phyloP scores from a whole-genome alignment of 768 basidiomycete genomes.

The Calocybe indica region DNA sequence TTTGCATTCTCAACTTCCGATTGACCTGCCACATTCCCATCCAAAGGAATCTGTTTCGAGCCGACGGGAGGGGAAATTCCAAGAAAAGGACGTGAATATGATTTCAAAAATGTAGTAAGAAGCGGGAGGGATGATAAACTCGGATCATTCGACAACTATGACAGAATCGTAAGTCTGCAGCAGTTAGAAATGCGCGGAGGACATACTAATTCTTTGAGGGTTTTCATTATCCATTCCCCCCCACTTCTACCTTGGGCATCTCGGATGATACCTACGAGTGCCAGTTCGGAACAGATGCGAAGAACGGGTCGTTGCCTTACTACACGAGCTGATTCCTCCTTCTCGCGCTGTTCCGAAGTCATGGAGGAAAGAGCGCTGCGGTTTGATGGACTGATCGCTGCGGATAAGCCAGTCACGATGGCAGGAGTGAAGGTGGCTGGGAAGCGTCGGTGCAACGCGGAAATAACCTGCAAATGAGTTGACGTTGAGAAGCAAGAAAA shows the following conservation, averaged over 20 bases:
- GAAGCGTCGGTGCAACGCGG: slow-evolving; percentile 84
- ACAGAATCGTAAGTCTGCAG: slow-evolving; percentile 7
- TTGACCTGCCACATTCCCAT: slow-evolving; percentile 45
- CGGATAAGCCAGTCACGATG: slow-evolving; percentile 53
- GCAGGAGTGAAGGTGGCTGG: slow-evolving; percentile 71
- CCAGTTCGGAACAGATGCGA: slow-evolving; percentile 86
- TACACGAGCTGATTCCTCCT: slow-evolving; percentile 80
- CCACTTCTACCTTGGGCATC: slow-evolving; percentile 67
- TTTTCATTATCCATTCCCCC: slow-evolving; percentile 88
- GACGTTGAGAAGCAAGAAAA: slow-evolving; percentile 1
- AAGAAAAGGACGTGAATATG: slow-evolving; percentile 84
- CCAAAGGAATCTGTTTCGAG: slow-evolving; percentile 53
- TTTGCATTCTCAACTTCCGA: slow-evolving; percentile 17
- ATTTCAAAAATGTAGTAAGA: slow-evolving; percentile 87
- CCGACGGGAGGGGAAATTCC: slow-evolving; percentile 55
- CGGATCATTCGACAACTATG: slow-evolving; percentile 83
- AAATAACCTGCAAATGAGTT: slow-evolving; percentile 61
- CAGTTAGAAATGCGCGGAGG: not conserved
- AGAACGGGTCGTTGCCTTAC: slow-evolving; percentile 79
- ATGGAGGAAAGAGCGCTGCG: slow-evolving; percentile 50
- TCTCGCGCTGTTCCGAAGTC: slow-evolving; percentile 79
- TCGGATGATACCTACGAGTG: slow-evolving; percentile 77
- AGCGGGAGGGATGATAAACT: slow-evolving; percentile 83
- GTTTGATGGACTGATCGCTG: slow-evolving; percentile 54
- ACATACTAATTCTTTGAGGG: slow-evolving; percentile 77